Evolutionary conservation across 805 yeast species (phyloP).

Genomic region (Yarrowia divulgata): DNA sequence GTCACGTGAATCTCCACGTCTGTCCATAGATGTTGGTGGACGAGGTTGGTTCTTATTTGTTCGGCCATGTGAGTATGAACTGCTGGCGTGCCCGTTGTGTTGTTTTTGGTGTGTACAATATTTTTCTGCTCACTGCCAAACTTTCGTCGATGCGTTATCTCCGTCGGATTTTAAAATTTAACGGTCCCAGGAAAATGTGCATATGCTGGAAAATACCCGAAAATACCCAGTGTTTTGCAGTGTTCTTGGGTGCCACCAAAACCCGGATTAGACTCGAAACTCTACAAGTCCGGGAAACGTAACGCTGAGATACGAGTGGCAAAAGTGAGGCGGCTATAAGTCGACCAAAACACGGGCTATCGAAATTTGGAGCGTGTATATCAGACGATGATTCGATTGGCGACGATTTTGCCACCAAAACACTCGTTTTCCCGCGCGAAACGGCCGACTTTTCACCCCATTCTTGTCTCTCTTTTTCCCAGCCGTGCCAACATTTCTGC

Average conservation of each 20-base stretch:
- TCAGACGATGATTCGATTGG: background rate
- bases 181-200: slow-evolving; percentile 23
- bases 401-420: background rate
- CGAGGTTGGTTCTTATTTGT: slow-evolving; percentile 48
- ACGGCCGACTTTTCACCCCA: background rate
- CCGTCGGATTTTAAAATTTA: slow-evolving; percentile 29
- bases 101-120: background rate
- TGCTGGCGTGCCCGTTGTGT: background rate
- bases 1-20: slow-evolving; percentile 43
- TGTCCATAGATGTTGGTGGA: slow-evolving; percentile 53
- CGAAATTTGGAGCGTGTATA: background rate
- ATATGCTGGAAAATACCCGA: background rate
- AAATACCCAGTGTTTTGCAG: too few species aligned
- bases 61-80: slow-evolving; percentile 40
- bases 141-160: slow-evolving; percentile 19
- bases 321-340: background rate
- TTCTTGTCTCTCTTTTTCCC: slow-evolving; percentile 1
- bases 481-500: slow-evolving; percentile 30
- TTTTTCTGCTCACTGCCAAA: background rate
- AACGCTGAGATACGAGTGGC: slow-evolving; percentile 25
- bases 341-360: background rate
- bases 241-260: slow-evolving; percentile 12
- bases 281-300: slow-evolving; percentile 35
- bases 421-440: background rate
- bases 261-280: slow-evolving; percentile 2